These are phyloP conservation scores for Triticum urartu DNA, from an alignment of 176 grass and related monocot species.

Conservation along the genomic window DNA sequence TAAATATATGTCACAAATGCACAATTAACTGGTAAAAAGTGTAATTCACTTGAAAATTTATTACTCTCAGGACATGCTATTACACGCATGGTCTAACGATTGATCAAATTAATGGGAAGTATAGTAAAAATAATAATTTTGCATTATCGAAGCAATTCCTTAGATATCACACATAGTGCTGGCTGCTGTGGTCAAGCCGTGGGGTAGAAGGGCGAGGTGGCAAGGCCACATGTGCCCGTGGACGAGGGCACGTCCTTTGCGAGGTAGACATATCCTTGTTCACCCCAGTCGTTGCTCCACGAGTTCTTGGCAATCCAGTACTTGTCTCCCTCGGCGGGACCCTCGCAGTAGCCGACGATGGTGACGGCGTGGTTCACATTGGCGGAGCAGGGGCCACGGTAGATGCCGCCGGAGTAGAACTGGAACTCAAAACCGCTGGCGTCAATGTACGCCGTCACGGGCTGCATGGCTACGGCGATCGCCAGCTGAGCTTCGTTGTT, in stretches of 20 bases:
- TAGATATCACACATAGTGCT: not conserved
- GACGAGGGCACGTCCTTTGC: conserved; percentile 24
- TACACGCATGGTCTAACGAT: not conserved
- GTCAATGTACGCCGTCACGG: conserved; percentile 43
- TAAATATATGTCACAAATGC: too few species aligned
- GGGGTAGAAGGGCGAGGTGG: conserved; percentile 33
- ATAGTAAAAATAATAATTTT: not conserved
- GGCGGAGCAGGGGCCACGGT: conserved; percentile 24
- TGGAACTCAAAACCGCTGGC: not conserved
- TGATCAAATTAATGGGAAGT: not conserved
- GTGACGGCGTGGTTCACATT: conserved; percentile 41
- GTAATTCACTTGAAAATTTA: not conserved
- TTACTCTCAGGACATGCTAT: not conserved
- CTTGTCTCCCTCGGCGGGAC: not conserved
- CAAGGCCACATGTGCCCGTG: conserved; percentile 35
- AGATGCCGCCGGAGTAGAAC: conserved; percentile 48
- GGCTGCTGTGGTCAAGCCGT: too few species aligned
- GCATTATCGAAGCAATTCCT: not conserved
- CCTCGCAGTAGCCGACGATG: conserved; percentile 46
- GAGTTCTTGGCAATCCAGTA: conserved; percentile 62
- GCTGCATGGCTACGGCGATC: conserved; percentile 39
- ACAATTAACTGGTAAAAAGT: too few species aligned
- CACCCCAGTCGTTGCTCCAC: conserved; percentile 46
- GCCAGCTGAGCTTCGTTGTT: conserved; percentile 30
- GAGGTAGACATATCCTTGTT: conserved; percentile 37